Conservation (phyloP, 2,329 filamentous ascomycete species). For the Exophiala xenobiotica region DNA sequence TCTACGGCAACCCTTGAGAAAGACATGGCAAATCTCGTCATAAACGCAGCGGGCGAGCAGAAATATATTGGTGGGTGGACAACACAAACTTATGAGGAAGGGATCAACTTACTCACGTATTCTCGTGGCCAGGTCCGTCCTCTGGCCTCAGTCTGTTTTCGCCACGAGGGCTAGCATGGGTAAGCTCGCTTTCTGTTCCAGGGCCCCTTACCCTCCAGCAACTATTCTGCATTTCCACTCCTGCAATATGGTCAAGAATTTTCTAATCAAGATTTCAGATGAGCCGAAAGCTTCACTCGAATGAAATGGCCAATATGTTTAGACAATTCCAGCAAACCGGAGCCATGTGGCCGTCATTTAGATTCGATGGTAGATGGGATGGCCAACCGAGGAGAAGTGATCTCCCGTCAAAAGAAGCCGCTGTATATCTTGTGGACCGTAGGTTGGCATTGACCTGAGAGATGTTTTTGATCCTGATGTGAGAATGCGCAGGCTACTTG, state of each 20-base stretch:
- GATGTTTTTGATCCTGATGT: no score
- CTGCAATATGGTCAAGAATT: no score
- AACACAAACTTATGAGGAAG: background rate
- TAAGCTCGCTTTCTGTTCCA: no score
- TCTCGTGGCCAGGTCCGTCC: slow-evolving; percentile 5
- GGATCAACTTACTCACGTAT: background rate
- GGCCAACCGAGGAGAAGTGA: background rate
- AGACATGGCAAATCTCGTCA: slow-evolving; percentile 14
- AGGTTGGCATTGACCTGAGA: background rate
- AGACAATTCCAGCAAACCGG: background rate
- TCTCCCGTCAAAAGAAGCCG: slow-evolving; percentile 11
- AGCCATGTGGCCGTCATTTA: slow-evolving; percentile 3
- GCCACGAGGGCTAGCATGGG: slow-evolving; percentile 14
- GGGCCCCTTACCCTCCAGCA: no score
- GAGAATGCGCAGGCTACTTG: slow-evolving; percentile 11
- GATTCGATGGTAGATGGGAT: background rate
- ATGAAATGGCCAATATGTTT: background rate
- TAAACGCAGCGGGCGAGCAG: slow-evolving; percentile 10
- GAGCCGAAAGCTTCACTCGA: background rate
- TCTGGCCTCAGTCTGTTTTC: slow-evolving; percentile 13
- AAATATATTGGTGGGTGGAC: slow-evolving; percentile 14
- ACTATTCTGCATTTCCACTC: no score
- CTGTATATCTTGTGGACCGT: slow-evolving; percentile 14
- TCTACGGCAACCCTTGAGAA: slow-evolving; percentile 2
- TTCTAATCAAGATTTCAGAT: background rate